These are phyloP conservation scores for Colletotrichum filicis DNA, from an alignment of 2,329 filamentous ascomycete species.

Conservation along the genomic window DNA sequence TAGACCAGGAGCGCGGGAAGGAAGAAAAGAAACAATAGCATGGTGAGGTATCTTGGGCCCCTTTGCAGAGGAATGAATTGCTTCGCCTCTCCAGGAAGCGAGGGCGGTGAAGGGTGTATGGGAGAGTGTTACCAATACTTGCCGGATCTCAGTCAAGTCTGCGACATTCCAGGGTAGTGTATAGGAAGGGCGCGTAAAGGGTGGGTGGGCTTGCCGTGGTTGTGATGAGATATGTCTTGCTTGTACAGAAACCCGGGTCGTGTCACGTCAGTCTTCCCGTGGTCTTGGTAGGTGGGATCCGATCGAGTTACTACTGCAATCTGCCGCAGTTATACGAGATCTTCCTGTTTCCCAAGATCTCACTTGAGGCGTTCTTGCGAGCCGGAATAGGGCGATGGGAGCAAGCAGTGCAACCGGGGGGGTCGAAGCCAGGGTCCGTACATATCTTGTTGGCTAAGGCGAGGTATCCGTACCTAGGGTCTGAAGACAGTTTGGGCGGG, in stretches of 20 bases:
- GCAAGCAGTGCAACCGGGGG: constrained; percentile 19
- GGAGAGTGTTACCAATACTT: constrained; percentile 38
- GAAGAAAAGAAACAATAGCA: constrained; percentile 28
- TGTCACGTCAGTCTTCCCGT: constrained; percentile 33
- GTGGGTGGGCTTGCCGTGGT: constrained; percentile 27
- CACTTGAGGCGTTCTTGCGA: constrained; percentile 26
- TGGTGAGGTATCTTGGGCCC: constrained; percentile 5
- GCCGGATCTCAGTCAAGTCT: constrained; percentile 37
- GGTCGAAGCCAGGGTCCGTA: constrained; percentile 1
- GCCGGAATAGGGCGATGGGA: constrained; percentile 15
- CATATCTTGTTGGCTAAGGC: constrained; percentile 14
- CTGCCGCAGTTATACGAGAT: constrained; percentile 39
- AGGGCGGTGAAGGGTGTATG: constrained; percentile 35
- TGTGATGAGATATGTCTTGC: constrained; percentile 34
- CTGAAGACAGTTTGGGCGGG: not conserved
- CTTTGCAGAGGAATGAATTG: constrained; percentile 14
- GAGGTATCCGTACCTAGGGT: not conserved
- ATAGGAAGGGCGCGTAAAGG: constrained; percentile 31
- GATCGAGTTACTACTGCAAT: constrained; percentile 37
- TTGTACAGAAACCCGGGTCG: constrained; percentile 32
- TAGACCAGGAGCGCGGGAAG: constrained; percentile 3
- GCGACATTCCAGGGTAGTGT: constrained; percentile 35
- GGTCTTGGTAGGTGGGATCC: constrained; percentile 36
- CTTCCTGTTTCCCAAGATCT: constrained; percentile 35
- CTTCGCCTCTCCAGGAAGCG: constrained; percentile 31